Conservation (phyloP, 805 yeast species). For the Zygotorulaspora danielsina region DNA sequence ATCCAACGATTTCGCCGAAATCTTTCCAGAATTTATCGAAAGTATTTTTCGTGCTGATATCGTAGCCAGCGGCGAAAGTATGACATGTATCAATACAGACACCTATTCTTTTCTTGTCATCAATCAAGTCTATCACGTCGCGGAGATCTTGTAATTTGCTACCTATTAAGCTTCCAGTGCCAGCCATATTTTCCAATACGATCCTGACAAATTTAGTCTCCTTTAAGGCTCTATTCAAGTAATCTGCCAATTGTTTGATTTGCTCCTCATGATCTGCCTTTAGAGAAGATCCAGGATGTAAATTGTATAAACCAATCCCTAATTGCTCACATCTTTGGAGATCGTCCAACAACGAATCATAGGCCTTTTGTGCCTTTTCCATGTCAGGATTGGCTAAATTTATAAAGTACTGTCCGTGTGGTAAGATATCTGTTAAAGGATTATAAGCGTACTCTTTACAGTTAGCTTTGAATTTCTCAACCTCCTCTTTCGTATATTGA, state of each 20-base stretch:
- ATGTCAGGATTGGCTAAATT: slow-evolving; percentile 87
- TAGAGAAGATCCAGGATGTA: slow-evolving; percentile 89
- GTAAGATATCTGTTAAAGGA: slow-evolving; percentile 74
- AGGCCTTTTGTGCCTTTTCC: slow-evolving; percentile 73
- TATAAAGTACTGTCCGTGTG: slow-evolving; percentile 93
- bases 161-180: slow-evolving; percentile 89
- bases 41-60: slow-evolving; percentile 55
- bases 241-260: slow-evolving; percentile 63
- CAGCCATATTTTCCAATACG: slow-evolving; percentile 96
- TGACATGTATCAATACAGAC: slow-evolving; percentile 97
- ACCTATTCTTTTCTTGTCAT: slow-evolving; percentile 81
- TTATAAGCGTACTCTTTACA: slow-evolving; percentile 65
- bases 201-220: slow-evolving; percentile 78
- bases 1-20: slow-evolving; percentile 73
- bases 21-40: slow-evolving; percentile 68
- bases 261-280: slow-evolving; percentile 66
- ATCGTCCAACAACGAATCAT: slow-evolving; percentile 78
- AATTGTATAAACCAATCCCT: slow-evolving; percentile 79
- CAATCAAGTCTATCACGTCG: slow-evolving; percentile 71
- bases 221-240: slow-evolving; percentile 71
- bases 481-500: slow-evolving; percentile 62
- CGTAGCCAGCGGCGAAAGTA: slow-evolving; percentile 94
- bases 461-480: slow-evolving; percentile 54
- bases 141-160: slow-evolving; percentile 70
- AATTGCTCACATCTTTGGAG: slow-evolving; percentile 79